Conservation (phyloP, 202 grass and related monocot species). For the Elaeis oleifera region DNA sequence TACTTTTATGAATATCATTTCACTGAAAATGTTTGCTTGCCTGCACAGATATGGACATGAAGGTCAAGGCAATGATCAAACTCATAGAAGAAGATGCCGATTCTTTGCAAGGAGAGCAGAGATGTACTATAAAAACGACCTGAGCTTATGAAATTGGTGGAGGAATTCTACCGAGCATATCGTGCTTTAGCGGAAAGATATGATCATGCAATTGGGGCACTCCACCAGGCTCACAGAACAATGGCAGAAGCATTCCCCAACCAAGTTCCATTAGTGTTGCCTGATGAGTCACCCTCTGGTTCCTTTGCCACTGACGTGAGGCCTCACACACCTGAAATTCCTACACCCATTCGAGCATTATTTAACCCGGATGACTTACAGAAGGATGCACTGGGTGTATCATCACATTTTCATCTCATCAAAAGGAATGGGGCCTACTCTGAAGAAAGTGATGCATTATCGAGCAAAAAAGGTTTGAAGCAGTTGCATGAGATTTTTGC, state of each 20-base stretch:
- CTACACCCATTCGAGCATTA: constrained; percentile 28
- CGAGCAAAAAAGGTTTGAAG: constrained; percentile 51
- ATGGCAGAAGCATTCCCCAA: constrained; percentile 85
- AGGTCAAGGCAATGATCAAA: constrained; percentile 53
- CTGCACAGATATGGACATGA: constrained; percentile 48
- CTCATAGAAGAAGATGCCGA: constrained; percentile 54
- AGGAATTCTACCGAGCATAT: constrained; percentile 59
- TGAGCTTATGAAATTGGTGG: constrained; percentile 39
- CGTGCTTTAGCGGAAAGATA: constrained; percentile 36
- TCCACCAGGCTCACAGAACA: constrained; percentile 70
- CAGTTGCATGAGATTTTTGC: constrained; percentile 58
- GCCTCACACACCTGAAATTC: constrained; percentile 56
- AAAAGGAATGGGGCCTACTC: constrained; percentile 55
- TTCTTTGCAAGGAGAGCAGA: constrained; percentile 46
- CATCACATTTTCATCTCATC: constrained; percentile 30
- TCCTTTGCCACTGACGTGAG: constrained; percentile 35
- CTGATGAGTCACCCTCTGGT: constrained; percentile 59
- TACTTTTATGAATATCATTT: too few species aligned
- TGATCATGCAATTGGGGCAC: constrained; percentile 37
- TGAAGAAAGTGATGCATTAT: constrained; percentile 37
- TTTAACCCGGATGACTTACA: constrained; percentile 50
- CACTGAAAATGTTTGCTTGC: constrained; percentile 16
- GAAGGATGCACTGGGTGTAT: constrained; percentile 38
- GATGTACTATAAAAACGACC: constrained; percentile 50
- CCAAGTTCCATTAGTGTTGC: constrained; percentile 55